phyloP scores from a whole-genome alignment of 2,329 filamentous ascomycete genomes.

The Alternaria triticina region DNA sequence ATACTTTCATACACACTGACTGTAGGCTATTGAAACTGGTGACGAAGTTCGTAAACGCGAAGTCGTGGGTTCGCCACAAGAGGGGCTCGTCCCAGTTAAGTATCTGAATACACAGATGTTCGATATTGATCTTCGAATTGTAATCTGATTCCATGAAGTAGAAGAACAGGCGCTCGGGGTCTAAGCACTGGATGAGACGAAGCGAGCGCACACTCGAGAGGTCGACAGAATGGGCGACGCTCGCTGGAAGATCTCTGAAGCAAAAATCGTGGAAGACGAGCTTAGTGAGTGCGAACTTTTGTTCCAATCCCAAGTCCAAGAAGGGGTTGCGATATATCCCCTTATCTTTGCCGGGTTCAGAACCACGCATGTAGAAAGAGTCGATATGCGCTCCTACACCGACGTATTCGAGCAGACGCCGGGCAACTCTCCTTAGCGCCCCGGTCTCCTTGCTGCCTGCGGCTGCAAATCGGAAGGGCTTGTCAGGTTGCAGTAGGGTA shows the following conservation, averaged over 20 bases:
- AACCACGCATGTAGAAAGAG: neutral
- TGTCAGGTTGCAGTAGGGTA: neutral
- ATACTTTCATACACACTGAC: neutral
- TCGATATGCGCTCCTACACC: neutral
- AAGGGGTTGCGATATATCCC: neutral
- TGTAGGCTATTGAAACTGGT: neutral
- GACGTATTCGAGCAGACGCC: neutral
- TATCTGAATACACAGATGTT: neutral
- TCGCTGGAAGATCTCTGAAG: neutral
- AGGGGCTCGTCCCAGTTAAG: neutral
- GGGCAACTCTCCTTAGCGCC: neutral
- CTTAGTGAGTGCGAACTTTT: neutral
- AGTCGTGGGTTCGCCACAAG: neutral
- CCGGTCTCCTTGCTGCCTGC: too few species aligned
- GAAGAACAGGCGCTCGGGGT: too few species aligned
- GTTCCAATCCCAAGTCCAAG: neutral
- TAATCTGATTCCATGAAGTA: too few species aligned
- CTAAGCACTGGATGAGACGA: neutral
- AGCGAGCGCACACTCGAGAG: neutral
- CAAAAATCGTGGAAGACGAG: neutral
- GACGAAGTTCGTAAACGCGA: neutral
- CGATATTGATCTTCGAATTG: neutral
- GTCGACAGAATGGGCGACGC: neutral
- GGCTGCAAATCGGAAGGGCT: too few species aligned
- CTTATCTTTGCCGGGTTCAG: too few species aligned